Conservation (phyloP, 2,329 filamentous ascomycete genomes). For the Cercospora zeae-maydis region DNA sequence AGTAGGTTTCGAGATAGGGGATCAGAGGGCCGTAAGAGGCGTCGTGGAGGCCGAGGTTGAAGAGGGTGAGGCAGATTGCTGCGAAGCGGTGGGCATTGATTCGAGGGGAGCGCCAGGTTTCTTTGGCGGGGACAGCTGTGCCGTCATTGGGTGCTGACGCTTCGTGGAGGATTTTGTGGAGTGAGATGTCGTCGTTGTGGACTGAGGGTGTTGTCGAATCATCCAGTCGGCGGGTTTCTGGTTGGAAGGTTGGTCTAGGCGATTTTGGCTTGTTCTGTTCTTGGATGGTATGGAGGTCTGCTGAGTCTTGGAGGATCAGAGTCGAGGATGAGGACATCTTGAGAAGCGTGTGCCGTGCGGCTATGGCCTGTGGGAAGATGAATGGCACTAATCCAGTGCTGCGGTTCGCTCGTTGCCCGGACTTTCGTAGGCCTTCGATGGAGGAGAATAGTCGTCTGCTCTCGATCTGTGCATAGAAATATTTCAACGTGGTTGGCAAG, state of each 20-base stretch:
- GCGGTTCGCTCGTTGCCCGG: neutral
- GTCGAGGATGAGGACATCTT: neutral
- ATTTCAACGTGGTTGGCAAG: neutral
- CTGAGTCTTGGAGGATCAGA: neutral
- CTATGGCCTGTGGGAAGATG: neutral
- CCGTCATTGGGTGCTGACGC: neutral
- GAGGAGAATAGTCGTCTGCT: neutral
- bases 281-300: neutral
- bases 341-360: neutral
- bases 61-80: conserved; percentile 7
- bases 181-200: neutral
- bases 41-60: conserved; percentile 16
- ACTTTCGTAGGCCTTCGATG: neutral
- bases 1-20: neutral
- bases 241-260: conserved; percentile 3
- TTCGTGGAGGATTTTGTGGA: neutral
- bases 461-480: neutral
- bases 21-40: conserved; percentile 10
- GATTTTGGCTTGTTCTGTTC: conserved; percentile 1
- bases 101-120: conserved; percentile 14
- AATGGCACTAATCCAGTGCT: neutral
- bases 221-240: neutral
- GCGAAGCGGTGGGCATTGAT: conserved; percentile 13
- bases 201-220: neutral
- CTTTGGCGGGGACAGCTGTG: neutral